Conservation (phyloP, 768 basidiomycete genomes). For the Butyriboletus loyo region DNA sequence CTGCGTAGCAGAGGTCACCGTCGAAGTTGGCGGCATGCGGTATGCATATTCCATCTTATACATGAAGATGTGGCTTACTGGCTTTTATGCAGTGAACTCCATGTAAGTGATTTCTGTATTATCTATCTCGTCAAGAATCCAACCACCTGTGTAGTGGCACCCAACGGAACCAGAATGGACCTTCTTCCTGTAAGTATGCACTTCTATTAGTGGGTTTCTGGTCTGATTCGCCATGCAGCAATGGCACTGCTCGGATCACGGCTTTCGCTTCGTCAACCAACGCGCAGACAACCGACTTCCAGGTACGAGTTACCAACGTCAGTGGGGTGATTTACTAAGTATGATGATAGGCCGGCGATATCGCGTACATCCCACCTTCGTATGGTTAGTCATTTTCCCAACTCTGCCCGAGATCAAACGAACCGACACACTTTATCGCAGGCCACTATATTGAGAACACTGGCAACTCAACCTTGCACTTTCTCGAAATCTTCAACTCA, state of each 20-base stretch:
- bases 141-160: constrained; percentile 40
- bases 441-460: constrained; percentile 71
- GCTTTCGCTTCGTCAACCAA: constrained; percentile 39
- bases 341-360: constrained; percentile 28
- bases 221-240: constrained; percentile 20
- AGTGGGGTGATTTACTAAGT: background rate
- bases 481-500: constrained; percentile 62
- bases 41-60: constrained; percentile 18
- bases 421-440: constrained; percentile 11
- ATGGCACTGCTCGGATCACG: constrained; percentile 41
- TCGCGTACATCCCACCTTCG: constrained; percentile 25
- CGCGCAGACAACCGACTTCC: constrained; percentile 46
- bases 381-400: constrained; percentile 15
- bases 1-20: constrained; percentile 53
- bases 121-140: background rate
- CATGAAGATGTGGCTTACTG: background rate
- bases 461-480: constrained; percentile 54
- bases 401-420: background rate
- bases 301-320: constrained; percentile 21
- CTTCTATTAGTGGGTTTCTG: background rate
- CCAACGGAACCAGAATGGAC: constrained; percentile 50
- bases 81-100: constrained; percentile 37
- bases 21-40: constrained; percentile 63
- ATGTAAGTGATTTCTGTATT: constrained; percentile 31
- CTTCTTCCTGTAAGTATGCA: constrained; percentile 35